Evolutionary conservation across 2,329 filamentous ascomycete genomes (phyloP).

Genomic region (Coniochaeta pulveracea): DNA sequence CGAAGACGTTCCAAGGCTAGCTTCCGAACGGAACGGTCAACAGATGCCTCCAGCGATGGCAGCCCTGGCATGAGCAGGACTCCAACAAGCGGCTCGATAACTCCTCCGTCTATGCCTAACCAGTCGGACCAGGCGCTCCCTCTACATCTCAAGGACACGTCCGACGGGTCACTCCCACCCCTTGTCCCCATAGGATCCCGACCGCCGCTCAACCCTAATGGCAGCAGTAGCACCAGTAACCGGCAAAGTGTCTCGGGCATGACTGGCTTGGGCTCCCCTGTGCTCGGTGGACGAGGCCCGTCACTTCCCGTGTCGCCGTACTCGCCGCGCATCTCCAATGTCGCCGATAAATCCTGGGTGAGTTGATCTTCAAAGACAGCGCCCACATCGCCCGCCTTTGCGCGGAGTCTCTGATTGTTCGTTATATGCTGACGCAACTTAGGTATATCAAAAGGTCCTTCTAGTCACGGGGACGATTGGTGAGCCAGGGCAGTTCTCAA

Average conservation of each 20-base stretch:
- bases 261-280: constrained; percentile 46
- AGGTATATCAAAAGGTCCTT: constrained; percentile 89
- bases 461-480: constrained; percentile 74
- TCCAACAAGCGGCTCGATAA: constrained; percentile 58
- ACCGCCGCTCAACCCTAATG: constrained; percentile 26
- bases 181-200: constrained; percentile 18
- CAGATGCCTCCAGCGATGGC: constrained; percentile 50
- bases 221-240: constrained; percentile 28
- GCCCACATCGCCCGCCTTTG: too few species aligned
- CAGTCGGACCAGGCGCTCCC: constrained; percentile 56
- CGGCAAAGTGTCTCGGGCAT: constrained; percentile 55
- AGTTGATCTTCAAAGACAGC: constrained; percentile 22
- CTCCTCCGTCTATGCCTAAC: constrained; percentile 62
- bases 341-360: constrained; percentile 79
- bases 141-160: constrained; percentile 42
- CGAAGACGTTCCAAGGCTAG: constrained; percentile 67
- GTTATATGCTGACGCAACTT: constrained; percentile 13
- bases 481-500: constrained; percentile 51
- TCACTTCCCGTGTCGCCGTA: constrained; percentile 61
- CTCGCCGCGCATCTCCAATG: constrained; percentile 68
- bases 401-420: too few species aligned
- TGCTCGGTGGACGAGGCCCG: constrained; percentile 37
- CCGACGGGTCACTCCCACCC: constrained; percentile 15
- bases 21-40: constrained; percentile 54
- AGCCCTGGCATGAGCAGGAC: constrained; percentile 49